These are phyloP conservation scores for Sporothrix mexicana DNA, from an alignment of 2,329 filamentous ascomycete genomes.

Conservation along the genomic window DNA sequence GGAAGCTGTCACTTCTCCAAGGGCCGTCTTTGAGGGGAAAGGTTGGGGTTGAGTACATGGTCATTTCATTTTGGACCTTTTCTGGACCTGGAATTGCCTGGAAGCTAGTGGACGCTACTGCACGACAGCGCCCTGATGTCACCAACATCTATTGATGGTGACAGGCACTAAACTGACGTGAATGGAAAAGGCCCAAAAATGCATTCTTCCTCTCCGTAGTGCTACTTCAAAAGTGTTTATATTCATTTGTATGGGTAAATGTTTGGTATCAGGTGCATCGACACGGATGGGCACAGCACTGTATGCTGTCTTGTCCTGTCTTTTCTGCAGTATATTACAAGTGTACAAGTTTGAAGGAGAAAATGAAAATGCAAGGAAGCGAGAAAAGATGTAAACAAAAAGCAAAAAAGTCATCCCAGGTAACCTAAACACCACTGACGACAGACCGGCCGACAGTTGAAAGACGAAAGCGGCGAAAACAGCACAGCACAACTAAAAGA, in stretches of 20 bases:
- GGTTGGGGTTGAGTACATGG: neutral
- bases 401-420: neutral
- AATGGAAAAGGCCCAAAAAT: too few relatives aligned
- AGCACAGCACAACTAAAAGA: neutral
- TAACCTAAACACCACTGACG: neutral
- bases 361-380: neutral
- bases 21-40: neutral
- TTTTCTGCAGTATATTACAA: constrained; percentile 20
- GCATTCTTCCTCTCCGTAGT: too few relatives aligned
- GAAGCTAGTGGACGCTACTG: constrained; percentile 15
- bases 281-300: neutral
- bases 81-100: neutral
- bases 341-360: neutral
- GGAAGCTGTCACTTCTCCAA: neutral
- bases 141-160: neutral
- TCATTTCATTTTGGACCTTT: neutral
- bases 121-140: constrained; percentile 4
- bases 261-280: constrained; percentile 18
- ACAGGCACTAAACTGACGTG: too few relatives aligned
- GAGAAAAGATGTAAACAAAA: neutral
- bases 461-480: neutral
- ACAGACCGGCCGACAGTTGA: constrained; percentile 4
- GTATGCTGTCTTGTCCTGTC: constrained; percentile 7
- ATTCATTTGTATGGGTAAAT: neutral
- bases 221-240: neutral